Evolutionary conservation across 805 yeast species (phyloP).

Genomic region (Aciculoconidium aculeatum): DNA sequence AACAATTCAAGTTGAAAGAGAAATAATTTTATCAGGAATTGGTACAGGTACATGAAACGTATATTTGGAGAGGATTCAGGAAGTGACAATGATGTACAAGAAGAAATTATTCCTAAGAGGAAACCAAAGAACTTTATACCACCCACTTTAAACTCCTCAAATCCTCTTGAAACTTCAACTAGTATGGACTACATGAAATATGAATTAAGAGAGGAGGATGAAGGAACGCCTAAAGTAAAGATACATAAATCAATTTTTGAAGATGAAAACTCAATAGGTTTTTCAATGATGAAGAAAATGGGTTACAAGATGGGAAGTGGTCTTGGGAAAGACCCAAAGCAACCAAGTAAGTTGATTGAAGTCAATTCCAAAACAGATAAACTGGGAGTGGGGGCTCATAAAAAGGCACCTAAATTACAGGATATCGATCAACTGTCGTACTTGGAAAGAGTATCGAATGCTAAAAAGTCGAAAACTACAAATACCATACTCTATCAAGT

Average conservation of each 20-base stretch:
- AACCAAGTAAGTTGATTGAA: slow-evolving; percentile 6
- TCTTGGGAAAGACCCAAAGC: slow-evolving; percentile 27
- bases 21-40: too few species aligned
- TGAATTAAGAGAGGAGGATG: slow-evolving; percentile 1
- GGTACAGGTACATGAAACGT: too few species aligned
- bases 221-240: not conserved
- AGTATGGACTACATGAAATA: not conserved
- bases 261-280: slow-evolving; percentile 33
- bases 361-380: slow-evolving; percentile 25
- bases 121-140: slow-evolving; percentile 13
- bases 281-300: slow-evolving; percentile 53
- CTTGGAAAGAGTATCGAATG: too few species aligned
- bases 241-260: slow-evolving; percentile 7
- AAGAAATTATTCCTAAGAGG: slow-evolving; percentile 22
- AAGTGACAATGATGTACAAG: too few species aligned
- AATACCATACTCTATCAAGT: too few species aligned
- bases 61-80: too few species aligned
- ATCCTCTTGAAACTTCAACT: not conserved
- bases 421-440: too few species aligned
- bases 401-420: too few species aligned
- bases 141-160: not conserved
- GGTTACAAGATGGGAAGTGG: slow-evolving; percentile 47
- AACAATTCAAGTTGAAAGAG: too few species aligned
- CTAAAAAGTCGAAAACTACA: too few species aligned
- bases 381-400: slow-evolving; percentile 17